A percentile compares a stretch with the other conserved stretches of the same genome.
These are phyloP conservation scores for Sechiopsis laciniata DNA, from an alignment of 306 rosid species.

Conservation along the genomic window DNA sequence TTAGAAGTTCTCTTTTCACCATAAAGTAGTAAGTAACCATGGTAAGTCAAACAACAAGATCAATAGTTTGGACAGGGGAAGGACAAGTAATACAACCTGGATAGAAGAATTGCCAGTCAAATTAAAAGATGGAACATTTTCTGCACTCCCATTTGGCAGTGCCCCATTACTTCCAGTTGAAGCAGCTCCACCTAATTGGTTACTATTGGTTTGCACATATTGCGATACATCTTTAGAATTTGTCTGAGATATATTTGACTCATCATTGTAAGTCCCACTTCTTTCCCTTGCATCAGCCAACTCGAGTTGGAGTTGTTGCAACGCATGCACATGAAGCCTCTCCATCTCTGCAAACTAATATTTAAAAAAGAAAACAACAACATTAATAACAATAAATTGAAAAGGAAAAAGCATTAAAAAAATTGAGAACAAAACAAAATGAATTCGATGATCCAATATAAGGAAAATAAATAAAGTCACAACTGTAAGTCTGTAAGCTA, in stretches of 20 bases:
- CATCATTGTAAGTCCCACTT: slow-evolving; percentile 60
- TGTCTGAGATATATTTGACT: slow-evolving; percentile 50
- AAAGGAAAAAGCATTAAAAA: neutral
- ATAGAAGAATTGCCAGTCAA: slow-evolving; percentile 50
- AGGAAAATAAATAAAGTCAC: neutral
- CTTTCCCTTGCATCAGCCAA: slow-evolving; percentile 83
- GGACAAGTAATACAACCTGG: slow-evolving; percentile 45
- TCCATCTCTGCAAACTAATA: slow-evolving; percentile 86
- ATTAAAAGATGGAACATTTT: slow-evolving; percentile 50
- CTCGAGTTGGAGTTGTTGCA: slow-evolving; percentile 88
- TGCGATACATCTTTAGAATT: slow-evolving; percentile 53
- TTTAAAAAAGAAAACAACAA: slow-evolving; percentile 26
- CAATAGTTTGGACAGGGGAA: neutral
- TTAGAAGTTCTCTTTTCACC: neutral
- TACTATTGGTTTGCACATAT: slow-evolving; percentile 64
- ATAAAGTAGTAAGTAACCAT: neutral
- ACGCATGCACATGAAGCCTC: slow-evolving; percentile 68
- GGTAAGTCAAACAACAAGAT: neutral
- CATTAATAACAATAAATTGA: neutral
- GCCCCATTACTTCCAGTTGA: slow-evolving; percentile 54
- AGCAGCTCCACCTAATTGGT: slow-evolving; percentile 52
- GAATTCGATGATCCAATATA: neutral
- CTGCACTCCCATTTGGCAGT: slow-evolving; percentile 60
- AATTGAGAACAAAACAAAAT: neutral
- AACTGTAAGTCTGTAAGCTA: neutral